These are phyloP conservation scores for Leishmania martiniquensis DNA, from an alignment of 208 protist genomes.

Conservation along the genomic window DNA sequence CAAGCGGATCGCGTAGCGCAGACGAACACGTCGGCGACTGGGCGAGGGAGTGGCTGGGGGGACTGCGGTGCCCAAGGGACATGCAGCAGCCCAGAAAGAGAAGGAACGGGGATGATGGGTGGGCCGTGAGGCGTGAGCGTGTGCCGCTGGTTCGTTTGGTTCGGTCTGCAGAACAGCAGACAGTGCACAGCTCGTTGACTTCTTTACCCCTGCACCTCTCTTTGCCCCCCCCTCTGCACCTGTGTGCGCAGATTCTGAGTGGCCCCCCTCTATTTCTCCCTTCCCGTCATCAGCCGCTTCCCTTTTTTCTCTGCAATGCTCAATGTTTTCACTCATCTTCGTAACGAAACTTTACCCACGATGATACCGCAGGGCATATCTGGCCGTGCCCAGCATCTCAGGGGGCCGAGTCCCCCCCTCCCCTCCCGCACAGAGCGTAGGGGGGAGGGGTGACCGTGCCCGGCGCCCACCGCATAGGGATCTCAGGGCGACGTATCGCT, in stretches of 20 bases:
- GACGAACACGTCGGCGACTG: background rate
- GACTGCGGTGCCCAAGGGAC: background rate
- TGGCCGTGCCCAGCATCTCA: too few species aligned
- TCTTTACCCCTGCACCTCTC: slow-evolving; percentile 6
- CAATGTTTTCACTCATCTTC: background rate
- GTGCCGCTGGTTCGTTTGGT: background rate
- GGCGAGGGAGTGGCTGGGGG: background rate
- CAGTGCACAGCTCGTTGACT: background rate
- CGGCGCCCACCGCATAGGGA: background rate
- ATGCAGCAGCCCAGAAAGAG: background rate
- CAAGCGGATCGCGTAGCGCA: slow-evolving; percentile 78
- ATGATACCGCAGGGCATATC: too few species aligned
- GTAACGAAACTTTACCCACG: too few species aligned
- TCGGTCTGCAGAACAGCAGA: background rate
- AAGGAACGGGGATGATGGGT: background rate
- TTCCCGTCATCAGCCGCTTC: background rate
- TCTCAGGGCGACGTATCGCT: background rate
- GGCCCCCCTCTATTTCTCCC: background rate
- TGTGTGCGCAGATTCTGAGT: background rate
- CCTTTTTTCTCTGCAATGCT: background rate
- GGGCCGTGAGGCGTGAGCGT: background rate
- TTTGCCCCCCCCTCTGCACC: background rate
- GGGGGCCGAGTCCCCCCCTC: too few species aligned
- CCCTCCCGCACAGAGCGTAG: too few species aligned
- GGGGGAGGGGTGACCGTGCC: background rate